These are phyloP conservation scores for Aspergillus sclerotiicarbonarius DNA, from an alignment of 495 filamentous ascomycete species.

Conservation along the genomic window DNA sequence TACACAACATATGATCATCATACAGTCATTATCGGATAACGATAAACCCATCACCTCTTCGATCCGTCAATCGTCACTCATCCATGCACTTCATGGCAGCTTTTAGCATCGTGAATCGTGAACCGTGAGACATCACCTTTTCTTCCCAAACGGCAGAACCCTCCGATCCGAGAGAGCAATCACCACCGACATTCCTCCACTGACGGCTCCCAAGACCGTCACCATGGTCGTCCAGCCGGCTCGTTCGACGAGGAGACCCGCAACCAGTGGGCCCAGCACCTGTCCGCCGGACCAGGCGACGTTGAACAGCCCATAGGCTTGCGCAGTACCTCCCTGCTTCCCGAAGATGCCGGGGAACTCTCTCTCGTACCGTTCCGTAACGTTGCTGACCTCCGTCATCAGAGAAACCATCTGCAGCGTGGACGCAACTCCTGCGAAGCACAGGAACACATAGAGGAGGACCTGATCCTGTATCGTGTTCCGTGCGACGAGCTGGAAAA, in stretches of 20 bases:
- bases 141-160: neutral
- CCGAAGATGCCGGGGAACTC: slow-evolving; percentile 47
- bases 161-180: slow-evolving; percentile 13
- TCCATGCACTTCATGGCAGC: too few species aligned
- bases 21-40: neutral
- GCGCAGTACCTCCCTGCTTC: slow-evolving; percentile 53
- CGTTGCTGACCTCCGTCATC: slow-evolving; percentile 36
- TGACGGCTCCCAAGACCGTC: slow-evolving; percentile 31
- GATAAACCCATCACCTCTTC: too few species aligned
- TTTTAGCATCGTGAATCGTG: too few species aligned
- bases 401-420: slow-evolving; percentile 35
- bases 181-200: slow-evolving; percentile 26
- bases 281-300: slow-evolving; percentile 61
- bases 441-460: slow-evolving; percentile 33
- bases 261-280: slow-evolving; percentile 58
- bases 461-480: slow-evolving; percentile 32
- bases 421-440: slow-evolving; percentile 31
- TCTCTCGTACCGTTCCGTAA: slow-evolving; percentile 33
- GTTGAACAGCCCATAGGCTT: slow-evolving; percentile 61
- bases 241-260: slow-evolving; percentile 32
- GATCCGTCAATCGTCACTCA: too few species aligned
- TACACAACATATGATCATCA: neutral
- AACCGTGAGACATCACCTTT: neutral
- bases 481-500: slow-evolving; percentile 47
- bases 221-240: slow-evolving; percentile 43